A percentile compares a stretch with the other conserved stretches of the same genome.
phyloP scores from a whole-genome alignment of 352 stramenopile species.

The Globisporangium nodosum region DNA sequence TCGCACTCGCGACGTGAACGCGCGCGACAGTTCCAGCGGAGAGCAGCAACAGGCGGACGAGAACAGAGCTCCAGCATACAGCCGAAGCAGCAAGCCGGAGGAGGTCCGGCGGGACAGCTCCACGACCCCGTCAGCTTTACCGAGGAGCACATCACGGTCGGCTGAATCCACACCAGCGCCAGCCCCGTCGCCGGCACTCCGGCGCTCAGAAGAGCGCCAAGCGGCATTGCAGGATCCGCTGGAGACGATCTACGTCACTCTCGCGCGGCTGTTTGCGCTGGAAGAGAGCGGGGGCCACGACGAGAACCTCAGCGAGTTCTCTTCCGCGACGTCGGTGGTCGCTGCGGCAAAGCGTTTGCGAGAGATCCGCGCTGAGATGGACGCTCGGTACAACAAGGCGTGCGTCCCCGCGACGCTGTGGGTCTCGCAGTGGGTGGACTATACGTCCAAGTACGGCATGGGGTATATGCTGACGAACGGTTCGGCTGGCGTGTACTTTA shows the following conservation, averaged over 20 bases:
- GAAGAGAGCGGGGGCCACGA: slow-evolving; percentile 36
- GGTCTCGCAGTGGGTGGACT: slow-evolving; percentile 98
- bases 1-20: slow-evolving; percentile 29
- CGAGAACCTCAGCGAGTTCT: slow-evolving; percentile 48
- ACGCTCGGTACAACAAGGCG: slow-evolving; percentile 21
- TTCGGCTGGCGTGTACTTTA: slow-evolving; percentile 96
- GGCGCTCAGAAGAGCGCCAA: slow-evolving; percentile 2
- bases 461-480: slow-evolving; percentile 97
- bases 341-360: slow-evolving; percentile 59
- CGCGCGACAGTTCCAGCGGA: slow-evolving; percentile 1
- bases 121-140: neutral
- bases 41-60: slow-evolving; percentile 8
- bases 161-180: slow-evolving; percentile 1
- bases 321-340: slow-evolving; percentile 51
- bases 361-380: slow-evolving; percentile 47
- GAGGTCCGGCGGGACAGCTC: slow-evolving; percentile 6
- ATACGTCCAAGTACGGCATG: slow-evolving; percentile 99
- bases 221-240: slow-evolving; percentile 21
- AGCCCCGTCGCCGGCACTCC: neutral
- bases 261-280: slow-evolving; percentile 64
- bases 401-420: slow-evolving; percentile 75
- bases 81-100: neutral
- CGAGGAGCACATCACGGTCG: slow-evolving; percentile 2
- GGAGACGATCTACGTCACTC: slow-evolving; percentile 44
- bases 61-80: neutral